Percentiles rank a stretch among this genome's conserved stretches.
These are phyloP conservation scores for Cryptococcus jaspeensis DNA, from an alignment of 1,284 basidiomycete genomes.

Conservation along the genomic window DNA sequence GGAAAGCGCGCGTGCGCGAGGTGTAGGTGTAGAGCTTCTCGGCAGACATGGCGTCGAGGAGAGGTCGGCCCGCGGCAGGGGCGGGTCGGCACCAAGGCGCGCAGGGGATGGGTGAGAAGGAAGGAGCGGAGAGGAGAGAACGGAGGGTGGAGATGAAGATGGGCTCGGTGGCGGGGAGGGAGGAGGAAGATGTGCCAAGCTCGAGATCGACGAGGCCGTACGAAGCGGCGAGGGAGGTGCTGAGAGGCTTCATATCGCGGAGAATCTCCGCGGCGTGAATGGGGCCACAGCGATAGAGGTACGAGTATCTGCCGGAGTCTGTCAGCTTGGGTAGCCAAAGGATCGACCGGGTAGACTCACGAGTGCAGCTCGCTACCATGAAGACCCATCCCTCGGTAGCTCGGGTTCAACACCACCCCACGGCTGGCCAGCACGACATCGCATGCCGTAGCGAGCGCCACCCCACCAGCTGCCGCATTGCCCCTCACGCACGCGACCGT, in stretches of 20 bases:
- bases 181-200: conserved; percentile 21
- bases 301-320: conserved; percentile 35
- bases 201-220: conserved; percentile 47
- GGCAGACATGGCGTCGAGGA: conserved; percentile 31
- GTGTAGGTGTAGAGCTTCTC: conserved; percentile 41
- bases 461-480: conserved; percentile 55
- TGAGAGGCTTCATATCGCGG: conserved; percentile 52
- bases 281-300: conserved; percentile 48
- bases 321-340: background rate
- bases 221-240: conserved; percentile 31
- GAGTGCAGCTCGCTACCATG: conserved; percentile 54
- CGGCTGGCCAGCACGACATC: conserved; percentile 51
- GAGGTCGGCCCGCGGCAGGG: background rate
- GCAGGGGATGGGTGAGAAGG: conserved; percentile 11
- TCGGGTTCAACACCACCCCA: conserved; percentile 53
- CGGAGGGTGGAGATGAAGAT: conserved; percentile 30
- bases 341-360: conserved; percentile 20
- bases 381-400: conserved; percentile 53
- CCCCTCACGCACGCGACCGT: conserved; percentile 53
- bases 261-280: conserved; percentile 42
- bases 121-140: conserved; percentile 10
- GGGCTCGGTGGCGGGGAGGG: conserved; percentile 18
- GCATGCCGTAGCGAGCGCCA: conserved; percentile 53
- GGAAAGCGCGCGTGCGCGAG: conserved; percentile 22
- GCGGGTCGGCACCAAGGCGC: conserved; percentile 23